phyloP scores from a whole-genome alignment of 2,329 filamentous ascomycete genomes.

The Calcarisporium arbuscula region DNA sequence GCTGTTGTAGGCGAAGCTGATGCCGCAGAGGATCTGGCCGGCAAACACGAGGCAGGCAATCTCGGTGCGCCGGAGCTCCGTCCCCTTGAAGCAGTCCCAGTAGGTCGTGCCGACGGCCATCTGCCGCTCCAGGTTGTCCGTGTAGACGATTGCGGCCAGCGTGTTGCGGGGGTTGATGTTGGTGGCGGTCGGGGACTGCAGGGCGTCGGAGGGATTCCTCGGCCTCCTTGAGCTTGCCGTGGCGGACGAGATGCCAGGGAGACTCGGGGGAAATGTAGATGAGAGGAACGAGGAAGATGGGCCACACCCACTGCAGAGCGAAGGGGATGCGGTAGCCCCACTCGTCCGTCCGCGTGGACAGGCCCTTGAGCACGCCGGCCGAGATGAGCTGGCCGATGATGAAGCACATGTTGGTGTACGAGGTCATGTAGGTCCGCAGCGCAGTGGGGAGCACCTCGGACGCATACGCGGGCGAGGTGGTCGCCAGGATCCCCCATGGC shows the following conservation, averaged over 20 bases:
- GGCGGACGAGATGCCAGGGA: constrained; percentile 36
- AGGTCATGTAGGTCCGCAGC: constrained; percentile 38
- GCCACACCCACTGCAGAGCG: constrained; percentile 43
- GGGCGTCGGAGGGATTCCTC: constrained; percentile 25
- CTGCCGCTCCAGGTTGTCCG: constrained; percentile 31
- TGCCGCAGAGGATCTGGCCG: constrained; percentile 4
- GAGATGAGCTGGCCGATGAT: constrained; percentile 39
- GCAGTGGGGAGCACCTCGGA: constrained; percentile 33
- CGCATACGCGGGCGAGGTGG: constrained; percentile 39
- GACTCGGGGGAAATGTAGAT: constrained; percentile 40
- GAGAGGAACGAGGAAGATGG: constrained; percentile 31
- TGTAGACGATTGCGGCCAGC: constrained; percentile 36
- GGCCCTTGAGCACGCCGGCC: constrained; percentile 21
- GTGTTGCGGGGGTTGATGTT: no score
- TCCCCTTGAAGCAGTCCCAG: constrained; percentile 35
- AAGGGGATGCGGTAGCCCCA: constrained; percentile 43
- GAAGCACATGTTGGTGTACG: constrained; percentile 41
- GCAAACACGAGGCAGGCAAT: neutral
- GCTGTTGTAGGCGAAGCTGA: constrained; percentile 28
- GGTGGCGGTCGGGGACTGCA: no score
- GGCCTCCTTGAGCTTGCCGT: constrained; percentile 26
- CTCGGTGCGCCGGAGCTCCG: neutral
- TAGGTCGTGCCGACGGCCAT: constrained; percentile 32
- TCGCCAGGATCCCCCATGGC: constrained; percentile 39
- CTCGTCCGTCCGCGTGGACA: constrained; percentile 23